Evolutionary conservation across 176 grass and related monocot species (phyloP).

Genomic region (Oryza coarctata): DNA sequence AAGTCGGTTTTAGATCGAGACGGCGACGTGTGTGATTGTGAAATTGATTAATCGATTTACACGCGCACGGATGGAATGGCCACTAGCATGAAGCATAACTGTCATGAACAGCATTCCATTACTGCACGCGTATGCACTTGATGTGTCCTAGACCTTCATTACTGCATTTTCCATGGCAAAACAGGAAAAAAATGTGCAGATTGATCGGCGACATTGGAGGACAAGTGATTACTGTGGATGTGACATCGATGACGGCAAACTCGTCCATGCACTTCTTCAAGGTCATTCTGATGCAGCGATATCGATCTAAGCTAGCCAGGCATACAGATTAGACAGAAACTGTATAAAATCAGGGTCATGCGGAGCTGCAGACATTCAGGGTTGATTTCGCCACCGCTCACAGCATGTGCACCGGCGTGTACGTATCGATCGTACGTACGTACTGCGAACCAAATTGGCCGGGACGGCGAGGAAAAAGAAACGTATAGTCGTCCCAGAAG

Average conservation of each 20-base stretch:
- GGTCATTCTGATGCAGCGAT: not conserved
- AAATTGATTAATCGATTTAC: too few species aligned
- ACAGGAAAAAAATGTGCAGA: too few species aligned
- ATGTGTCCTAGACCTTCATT: not conserved
- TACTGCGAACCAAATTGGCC: not conserved
- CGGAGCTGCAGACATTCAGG: not conserved
- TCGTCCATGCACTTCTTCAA: not conserved
- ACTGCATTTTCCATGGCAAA: not conserved
- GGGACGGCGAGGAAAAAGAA: not conserved
- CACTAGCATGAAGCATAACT: not conserved
- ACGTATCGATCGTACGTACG: too few species aligned
- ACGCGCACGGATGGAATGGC: not conserved
- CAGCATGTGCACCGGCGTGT: not conserved
- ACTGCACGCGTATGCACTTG: not conserved
- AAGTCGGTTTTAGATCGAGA: not conserved
- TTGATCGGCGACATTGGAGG: not conserved
- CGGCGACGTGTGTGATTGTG: not conserved
- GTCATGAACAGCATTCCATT: slow-evolving; percentile 13
- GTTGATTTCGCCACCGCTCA: not conserved
- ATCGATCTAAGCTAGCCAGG: too few species aligned
- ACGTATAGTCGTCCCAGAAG: not conserved
- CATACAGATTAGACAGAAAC: not conserved
- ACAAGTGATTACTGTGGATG: not conserved
- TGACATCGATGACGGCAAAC: not conserved
- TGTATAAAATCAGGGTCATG: not conserved